Base-by-base conservation (phyloP, 345 rosid species). In the Sisymbrium altissimum region DNA sequence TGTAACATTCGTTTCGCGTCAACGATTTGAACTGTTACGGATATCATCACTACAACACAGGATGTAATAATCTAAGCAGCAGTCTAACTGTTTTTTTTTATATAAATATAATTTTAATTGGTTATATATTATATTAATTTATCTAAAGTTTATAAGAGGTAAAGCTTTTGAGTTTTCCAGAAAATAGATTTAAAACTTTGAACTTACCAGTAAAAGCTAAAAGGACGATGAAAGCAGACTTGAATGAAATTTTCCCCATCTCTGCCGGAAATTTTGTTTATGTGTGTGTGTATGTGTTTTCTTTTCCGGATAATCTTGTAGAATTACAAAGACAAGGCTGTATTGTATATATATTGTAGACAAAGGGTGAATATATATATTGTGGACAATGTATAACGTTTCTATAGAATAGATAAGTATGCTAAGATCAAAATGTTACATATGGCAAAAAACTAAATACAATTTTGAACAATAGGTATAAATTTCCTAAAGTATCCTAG, bases 21-120 rank as follows among this genome's bases (percentile, higher is more conserved):
- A 36, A 45, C 46, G 54, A 33, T 54, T 4, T 64, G 12, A 48
- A 73, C 33, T 25, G 66, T 36, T 36, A 35, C 25, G 1, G 33
- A 73, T 38, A 45, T 12, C 57, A 73, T 66, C 52, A 74, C 78
- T 66, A 36, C 59, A 66, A 36, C 6, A 64, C 35, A 65, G 2
- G 19, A 23, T 12, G 32, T 14, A 15, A 33, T 27, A 36, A 73
- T 32, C 35, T 44, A 44, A 56, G 21, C 45, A 49, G 7, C 4
- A 45, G 15, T 45, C 0, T 3, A 19, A 9, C 23, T 55, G 6
- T 40, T 41, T 32, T 8, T 19, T 32, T n/a, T n/a, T n/a, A n/a
- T n/a, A n/a, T n/a, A n/a, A n/a, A n/a, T n/a, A n/a, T n/a, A n/a
- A n/a, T n/a, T n/a, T n/a, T 55, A 55, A 13, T 30, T 55, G 38